Evolutionary conservation across 1,139 yeast genomes (phyloP).

Genomic region (Debaryomycetaceae sp.): DNA sequence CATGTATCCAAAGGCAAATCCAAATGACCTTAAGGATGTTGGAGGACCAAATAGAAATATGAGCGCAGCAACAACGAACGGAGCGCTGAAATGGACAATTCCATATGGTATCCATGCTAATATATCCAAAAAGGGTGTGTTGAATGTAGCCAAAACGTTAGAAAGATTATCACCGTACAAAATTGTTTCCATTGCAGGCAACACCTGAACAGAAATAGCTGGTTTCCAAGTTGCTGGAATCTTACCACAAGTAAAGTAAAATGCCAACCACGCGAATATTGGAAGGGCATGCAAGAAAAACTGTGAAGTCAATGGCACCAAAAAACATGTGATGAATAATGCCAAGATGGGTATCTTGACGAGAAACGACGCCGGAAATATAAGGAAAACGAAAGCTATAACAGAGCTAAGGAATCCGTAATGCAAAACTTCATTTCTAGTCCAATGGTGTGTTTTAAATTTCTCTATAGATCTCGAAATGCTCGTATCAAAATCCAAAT

Average conservation of each 20-base stretch:
- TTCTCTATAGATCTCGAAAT: constrained; percentile 47
- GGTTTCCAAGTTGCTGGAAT: constrained; percentile 82
- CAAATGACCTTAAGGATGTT: constrained; percentile 78
- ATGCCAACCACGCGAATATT: constrained; percentile 80
- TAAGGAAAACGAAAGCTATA: constrained; percentile 48
- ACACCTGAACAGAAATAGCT: constrained; percentile 81
- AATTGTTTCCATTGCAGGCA: constrained; percentile 93
- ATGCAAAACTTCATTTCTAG: constrained; percentile 46
- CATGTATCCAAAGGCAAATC: constrained; percentile 97
- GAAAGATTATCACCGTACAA: constrained; percentile 91
- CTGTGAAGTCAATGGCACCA: constrained; percentile 77
- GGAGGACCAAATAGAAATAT: constrained; percentile 93
- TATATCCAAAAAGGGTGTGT: constrained; percentile 67
- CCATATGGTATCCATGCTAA: constrained; percentile 98
- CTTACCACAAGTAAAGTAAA: constrained; percentile 76
- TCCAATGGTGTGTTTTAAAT: constrained; percentile 49
- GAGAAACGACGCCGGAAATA: constrained; percentile 51
- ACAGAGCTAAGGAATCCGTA: constrained; percentile 49
- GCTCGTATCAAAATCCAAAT: constrained; percentile 59
- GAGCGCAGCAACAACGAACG: constrained; percentile 79
- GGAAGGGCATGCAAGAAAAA: constrained; percentile 87
- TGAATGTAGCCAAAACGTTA: constrained; percentile 76
- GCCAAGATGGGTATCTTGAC: constrained; percentile 41
- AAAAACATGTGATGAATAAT: constrained; percentile 39
- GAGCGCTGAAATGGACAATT: constrained; percentile 81